Evolutionary conservation across 345 rosid species (phyloP), one percentile per base, ranked within the genome.

Genomic region (Ailanthus altissimus): DNA sequence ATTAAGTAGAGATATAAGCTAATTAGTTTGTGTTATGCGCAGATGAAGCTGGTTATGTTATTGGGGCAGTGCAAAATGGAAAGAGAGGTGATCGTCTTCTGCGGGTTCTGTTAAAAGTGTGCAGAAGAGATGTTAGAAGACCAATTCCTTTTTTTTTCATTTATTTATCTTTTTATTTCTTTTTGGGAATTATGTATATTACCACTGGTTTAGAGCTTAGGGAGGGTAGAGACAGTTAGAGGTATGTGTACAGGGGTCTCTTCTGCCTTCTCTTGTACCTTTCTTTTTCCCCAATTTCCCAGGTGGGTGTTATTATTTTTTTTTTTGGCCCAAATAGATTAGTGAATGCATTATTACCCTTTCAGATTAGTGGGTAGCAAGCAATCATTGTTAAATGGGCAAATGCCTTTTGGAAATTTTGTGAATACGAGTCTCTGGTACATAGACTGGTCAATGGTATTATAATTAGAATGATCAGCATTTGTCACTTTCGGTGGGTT

Each of bases 171-270:
- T n/a, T n/a, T n/a, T n/a, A n/a, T 11, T 53, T 70, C 36, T 74
- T 79, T 70, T 80, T 79, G 84, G 81, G 75, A 80, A 74, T 75
- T 75, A 63, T 88, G 97, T 90, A 92, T 45, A 90, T 90, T 87
- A 82, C 81, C 84, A 85, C 83, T 81, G 83, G 78, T 72, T 65
- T 85, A 88, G 89, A 84, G 87, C 71, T 70, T 51, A 64, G 86
- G 86, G 86, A 85, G 76, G 84, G 76, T 80, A 76, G 85, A 86
- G 89, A 85, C 79, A 64, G 79, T 83, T 82, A 90, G 90, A 86
- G 90, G 83, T 82, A 80, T 75, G 58, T 92, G 93, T 90, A 90
- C 91, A 92, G 92, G 83, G 77, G 60, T 86, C 83, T 81, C 74
- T 36, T 66, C 81, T 81, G 61, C 84, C 81, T 65, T 80, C 64